Evolutionary conservation across 2,329 filamentous ascomycete species (phyloP).

Genomic region (Periconia digitata): DNA sequence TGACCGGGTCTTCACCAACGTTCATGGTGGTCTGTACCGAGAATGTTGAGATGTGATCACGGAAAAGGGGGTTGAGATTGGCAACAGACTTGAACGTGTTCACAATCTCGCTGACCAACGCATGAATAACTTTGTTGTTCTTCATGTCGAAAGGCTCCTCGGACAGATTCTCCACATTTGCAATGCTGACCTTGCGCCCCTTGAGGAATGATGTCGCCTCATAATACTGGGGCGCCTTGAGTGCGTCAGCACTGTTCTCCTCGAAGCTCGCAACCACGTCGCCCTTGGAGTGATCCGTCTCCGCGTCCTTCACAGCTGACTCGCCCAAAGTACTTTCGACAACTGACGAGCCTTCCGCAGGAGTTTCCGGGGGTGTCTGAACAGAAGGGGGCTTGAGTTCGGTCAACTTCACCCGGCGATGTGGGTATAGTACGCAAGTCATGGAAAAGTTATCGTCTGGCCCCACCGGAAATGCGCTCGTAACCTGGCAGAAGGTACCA

Average conservation of each 20-base stretch:
- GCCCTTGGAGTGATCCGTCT: conserved; percentile 57
- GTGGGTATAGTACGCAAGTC: conserved; percentile 93
- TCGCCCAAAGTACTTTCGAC: conserved; percentile 46
- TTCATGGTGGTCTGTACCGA: conserved; percentile 80
- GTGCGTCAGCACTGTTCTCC: conserved; percentile 68
- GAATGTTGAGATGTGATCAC: conserved; percentile 96
- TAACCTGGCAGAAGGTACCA: conserved; percentile 96
- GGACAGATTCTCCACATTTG: conserved; percentile 88
- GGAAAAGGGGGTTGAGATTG: conserved; percentile 88
- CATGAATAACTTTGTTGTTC: conserved; percentile 84
- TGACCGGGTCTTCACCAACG: conserved; percentile 90
- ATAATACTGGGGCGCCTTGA: conserved; percentile 53
- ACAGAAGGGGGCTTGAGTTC: conserved; percentile 70
- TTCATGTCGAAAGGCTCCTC: conserved; percentile 90
- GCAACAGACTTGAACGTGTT: conserved; percentile 99
- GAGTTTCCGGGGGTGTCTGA: conserved; percentile 30
- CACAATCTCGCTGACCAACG: conserved; percentile 95
- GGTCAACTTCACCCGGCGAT: conserved; percentile 89
- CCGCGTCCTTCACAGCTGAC: conserved; percentile 53
- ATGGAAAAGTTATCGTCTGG: conserved; percentile 76
- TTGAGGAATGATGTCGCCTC: conserved; percentile 89
- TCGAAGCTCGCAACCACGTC: conserved; percentile 98
- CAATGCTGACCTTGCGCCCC: conserved; percentile 89
- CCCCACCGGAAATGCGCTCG: conserved; percentile 88
- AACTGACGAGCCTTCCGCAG: conserved; percentile 30